phyloP scores from a whole-genome alignment of 495 filamentous ascomycete species.

The Podospora australis region DNA sequence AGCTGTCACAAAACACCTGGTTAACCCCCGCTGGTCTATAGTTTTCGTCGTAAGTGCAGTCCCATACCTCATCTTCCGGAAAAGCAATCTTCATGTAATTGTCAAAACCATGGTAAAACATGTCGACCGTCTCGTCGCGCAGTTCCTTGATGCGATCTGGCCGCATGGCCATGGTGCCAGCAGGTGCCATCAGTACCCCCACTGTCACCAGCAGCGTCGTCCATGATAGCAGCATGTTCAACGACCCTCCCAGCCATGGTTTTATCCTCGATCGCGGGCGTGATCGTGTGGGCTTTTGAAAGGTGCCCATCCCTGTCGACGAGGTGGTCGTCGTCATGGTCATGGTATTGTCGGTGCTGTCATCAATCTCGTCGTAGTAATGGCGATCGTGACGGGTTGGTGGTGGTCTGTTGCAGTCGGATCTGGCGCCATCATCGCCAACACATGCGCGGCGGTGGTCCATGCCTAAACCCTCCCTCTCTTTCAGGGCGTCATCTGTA shows the following conservation, averaged over 20 bases:
- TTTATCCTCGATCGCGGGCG: too few species aligned
- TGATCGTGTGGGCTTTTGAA: too few species aligned
- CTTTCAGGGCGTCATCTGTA: constrained; percentile 40
- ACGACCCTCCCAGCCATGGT: not conserved
- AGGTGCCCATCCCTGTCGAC: too few species aligned
- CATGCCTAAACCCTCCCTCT: constrained; percentile 38
- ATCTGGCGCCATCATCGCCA: constrained; percentile 16
- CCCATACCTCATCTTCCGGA: constrained; percentile 80
- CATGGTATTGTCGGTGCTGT: not conserved
- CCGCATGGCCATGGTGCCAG: constrained; percentile 42
- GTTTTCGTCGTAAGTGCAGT: constrained; percentile 2
- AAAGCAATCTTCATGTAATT: constrained; percentile 94
- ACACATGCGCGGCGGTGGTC: constrained; percentile 20
- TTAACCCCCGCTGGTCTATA: too few species aligned
- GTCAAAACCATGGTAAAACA: constrained; percentile 97
- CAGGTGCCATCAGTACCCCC: constrained; percentile 19
- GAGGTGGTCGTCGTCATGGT: not conserved
- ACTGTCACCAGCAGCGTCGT: constrained; percentile 12
- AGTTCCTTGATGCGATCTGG: constrained; percentile 43
- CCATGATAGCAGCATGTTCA: constrained; percentile 1
- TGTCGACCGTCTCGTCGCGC: constrained; percentile 70
- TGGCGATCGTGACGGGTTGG: too few species aligned
- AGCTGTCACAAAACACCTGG: too few species aligned
- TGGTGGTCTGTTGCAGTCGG: constrained; percentile 2
- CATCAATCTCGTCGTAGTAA: not conserved